A percentile compares a stretch with the other conserved stretches of the same genome.
Conservation (phyloP, 352 stramenopile genomes). For the Phytophthora hybrid region DNA sequence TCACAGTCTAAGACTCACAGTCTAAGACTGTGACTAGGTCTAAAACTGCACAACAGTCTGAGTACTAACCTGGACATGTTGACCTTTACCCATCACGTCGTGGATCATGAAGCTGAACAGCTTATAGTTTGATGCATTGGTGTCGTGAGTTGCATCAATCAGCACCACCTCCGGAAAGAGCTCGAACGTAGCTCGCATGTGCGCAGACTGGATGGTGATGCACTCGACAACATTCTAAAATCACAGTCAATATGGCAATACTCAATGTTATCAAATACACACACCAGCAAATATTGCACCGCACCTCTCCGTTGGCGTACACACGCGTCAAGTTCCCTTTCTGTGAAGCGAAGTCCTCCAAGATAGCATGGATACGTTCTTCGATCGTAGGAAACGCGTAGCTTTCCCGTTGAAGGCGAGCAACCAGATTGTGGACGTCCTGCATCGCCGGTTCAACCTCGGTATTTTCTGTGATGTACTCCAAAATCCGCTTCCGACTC, state of each 20-base stretch:
- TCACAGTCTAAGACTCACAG: slow-evolving; percentile 2
- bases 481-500: slow-evolving; percentile 16
- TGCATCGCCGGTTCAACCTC: slow-evolving; percentile 9
- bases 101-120: slow-evolving; percentile 28
- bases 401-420: background rate
- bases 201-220: slow-evolving; percentile 4
- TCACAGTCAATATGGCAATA: background rate
- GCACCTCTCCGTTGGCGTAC: slow-evolving; percentile 9
- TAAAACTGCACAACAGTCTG: slow-evolving; percentile 1
- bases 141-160: slow-evolving; percentile 23
- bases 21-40: background rate
- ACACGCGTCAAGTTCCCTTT: background rate
- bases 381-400: slow-evolving; percentile 16
- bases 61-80: background rate
- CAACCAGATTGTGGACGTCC: slow-evolving; percentile 15
- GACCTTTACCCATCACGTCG: slow-evolving; percentile 15
- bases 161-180: slow-evolving; percentile 15
- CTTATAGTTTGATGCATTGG: slow-evolving; percentile 17
- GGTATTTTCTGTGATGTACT: slow-evolving; percentile 15
- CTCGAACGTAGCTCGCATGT: slow-evolving; percentile 20
- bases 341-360: slow-evolving; percentile 11
- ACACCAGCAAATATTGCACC: too few species aligned
- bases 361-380: slow-evolving; percentile 8
- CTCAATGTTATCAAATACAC: too few species aligned
- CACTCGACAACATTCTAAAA: slow-evolving; percentile 3